Evolutionary conservation across 2,329 filamentous ascomycete species (phyloP).

Genomic region (Curvularia sp.): DNA sequence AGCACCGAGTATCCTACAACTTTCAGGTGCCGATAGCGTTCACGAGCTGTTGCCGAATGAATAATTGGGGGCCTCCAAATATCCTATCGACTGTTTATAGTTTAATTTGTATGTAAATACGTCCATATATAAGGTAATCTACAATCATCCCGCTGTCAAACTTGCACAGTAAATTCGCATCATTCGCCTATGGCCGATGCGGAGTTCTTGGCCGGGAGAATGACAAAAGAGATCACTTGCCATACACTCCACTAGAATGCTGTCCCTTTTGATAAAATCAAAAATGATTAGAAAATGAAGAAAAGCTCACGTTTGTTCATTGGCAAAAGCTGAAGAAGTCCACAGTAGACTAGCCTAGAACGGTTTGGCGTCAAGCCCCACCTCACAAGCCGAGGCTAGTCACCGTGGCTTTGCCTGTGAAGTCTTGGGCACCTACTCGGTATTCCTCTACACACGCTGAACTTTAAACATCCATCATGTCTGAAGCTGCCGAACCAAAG

Average conservation of each 20-base stretch:
- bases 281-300: neutral
- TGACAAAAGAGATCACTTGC: neutral
- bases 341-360: conserved; percentile 2
- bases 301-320: neutral
- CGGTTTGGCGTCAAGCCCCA: conserved; percentile 26
- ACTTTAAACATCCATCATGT: conserved; percentile 34
- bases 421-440: conserved; percentile 2
- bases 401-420: conserved; percentile 11
- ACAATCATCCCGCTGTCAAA: neutral
- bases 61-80: neutral
- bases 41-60: neutral
- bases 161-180: neutral
- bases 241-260: neutral
- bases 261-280: no score
- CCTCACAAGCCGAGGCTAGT: conserved; percentile 24
- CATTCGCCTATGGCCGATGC: neutral
- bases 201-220: no score
- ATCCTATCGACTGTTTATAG: neutral
- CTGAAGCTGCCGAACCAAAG: conserved; percentile 42
- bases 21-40: neutral
- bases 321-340: conserved; percentile 1
- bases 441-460: conserved; percentile 10
- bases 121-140: conserved; percentile 8
- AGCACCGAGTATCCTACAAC: neutral
- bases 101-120: conserved; percentile 4